Percentiles rank a stretch among this genome's conserved stretches.
phyloP scores from a whole-genome alignment of 1,284 basidiomycete genomes.

The Cutaneotrichosporon cavernicola region DNA sequence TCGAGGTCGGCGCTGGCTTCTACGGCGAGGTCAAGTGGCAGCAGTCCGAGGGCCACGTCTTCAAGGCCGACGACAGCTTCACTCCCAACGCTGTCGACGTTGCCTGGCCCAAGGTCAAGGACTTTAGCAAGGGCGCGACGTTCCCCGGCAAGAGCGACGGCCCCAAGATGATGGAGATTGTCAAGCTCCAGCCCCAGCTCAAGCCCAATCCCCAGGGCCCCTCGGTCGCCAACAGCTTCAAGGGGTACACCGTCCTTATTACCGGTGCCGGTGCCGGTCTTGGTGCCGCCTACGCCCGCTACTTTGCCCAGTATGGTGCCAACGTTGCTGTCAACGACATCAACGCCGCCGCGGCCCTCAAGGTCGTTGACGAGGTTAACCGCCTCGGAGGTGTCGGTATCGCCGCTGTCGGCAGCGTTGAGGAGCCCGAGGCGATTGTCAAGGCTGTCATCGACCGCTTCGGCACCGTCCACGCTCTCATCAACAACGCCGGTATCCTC shows the following conservation, averaged over 20 bases:
- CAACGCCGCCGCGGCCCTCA: constrained; percentile 74
- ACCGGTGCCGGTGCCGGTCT: constrained; percentile 93
- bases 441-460: constrained; percentile 84
- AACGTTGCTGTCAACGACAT: constrained; percentile 98
- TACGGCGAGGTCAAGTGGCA: constrained; percentile 92
- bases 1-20: constrained; percentile 93
- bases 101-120: constrained; percentile 75
- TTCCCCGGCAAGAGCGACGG: constrained; percentile 73
- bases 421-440: constrained; percentile 83
- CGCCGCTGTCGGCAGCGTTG: constrained; percentile 80
- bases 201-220: constrained; percentile 42
- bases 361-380: constrained; percentile 82
- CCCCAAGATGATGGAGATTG: constrained; percentile 58
- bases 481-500: constrained; percentile 93
- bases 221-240: constrained; percentile 72
- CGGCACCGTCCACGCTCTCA: constrained; percentile 80
- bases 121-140: constrained; percentile 68
- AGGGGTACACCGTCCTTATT: constrained; percentile 87
- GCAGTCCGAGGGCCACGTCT: constrained; percentile 76
- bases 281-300: constrained; percentile 84
- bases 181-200: constrained; percentile 22
- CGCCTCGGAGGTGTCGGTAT: constrained; percentile 87
- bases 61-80: constrained; percentile 85
- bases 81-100: constrained; percentile 91
- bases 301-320: constrained; percentile 87